These are phyloP conservation scores for Ogataea corticis DNA, from an alignment of 805 yeast genomes.

Conservation along the genomic window DNA sequence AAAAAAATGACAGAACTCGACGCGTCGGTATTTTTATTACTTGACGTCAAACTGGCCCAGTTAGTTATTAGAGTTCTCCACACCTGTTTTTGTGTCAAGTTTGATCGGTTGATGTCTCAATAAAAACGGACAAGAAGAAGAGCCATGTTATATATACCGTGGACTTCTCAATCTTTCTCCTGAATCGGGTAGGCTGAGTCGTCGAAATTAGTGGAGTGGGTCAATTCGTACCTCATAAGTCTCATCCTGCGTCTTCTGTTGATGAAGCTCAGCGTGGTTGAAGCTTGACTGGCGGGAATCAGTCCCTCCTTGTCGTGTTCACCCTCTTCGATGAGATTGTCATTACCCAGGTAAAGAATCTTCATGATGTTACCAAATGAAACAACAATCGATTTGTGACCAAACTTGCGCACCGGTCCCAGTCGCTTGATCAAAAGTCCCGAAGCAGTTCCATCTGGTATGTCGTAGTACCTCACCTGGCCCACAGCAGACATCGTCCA, in stretches of 20 bases:
- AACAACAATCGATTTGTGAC: slow-evolving; percentile 74
- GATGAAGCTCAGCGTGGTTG: slow-evolving; percentile 35
- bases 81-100: too few relatives aligned
- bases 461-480: slow-evolving; percentile 54
- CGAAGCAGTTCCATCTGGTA: slow-evolving; percentile 47
- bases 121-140: background rate
- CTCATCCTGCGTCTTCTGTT: slow-evolving; percentile 38
- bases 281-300: slow-evolving; percentile 32
- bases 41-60: too few relatives aligned
- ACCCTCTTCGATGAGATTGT: slow-evolving; percentile 64
- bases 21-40: too few relatives aligned
- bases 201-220: slow-evolving; percentile 39
- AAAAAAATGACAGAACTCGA: too few relatives aligned
- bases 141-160: background rate
- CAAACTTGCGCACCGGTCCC: slow-evolving; percentile 67
- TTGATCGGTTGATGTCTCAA: background rate
- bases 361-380: slow-evolving; percentile 74
- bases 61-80: too few relatives aligned
- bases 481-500: slow-evolving; percentile 77
- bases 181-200: slow-evolving; percentile 13
- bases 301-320: slow-evolving; percentile 45
- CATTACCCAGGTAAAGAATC: slow-evolving; percentile 73
- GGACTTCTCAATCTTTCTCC: background rate
- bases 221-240: slow-evolving; percentile 36
- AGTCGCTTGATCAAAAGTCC: slow-evolving; percentile 54